A percentile compares a stretch with the other conserved stretches of the same genome.
Conservation (phyloP, 441 rosid species). For the Pelargonium fulgidum region DNA sequence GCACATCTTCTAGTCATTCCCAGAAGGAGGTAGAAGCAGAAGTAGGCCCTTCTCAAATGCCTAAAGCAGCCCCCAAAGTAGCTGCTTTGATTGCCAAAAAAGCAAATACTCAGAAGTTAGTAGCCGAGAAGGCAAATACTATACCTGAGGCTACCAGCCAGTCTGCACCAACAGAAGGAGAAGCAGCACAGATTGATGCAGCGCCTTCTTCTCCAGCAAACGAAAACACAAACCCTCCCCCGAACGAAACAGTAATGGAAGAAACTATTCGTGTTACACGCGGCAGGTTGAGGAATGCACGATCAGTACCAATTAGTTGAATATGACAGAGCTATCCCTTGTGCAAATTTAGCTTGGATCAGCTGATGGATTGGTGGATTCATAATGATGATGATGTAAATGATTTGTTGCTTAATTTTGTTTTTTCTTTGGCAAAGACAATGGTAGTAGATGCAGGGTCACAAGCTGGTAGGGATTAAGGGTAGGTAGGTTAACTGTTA, state of each 20-base stretch:
- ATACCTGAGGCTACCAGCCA: conserved; percentile 39
- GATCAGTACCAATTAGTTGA: conserved; percentile 35
- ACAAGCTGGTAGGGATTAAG: background rate
- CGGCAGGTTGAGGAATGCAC: conserved; percentile 42
- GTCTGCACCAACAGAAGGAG: conserved; percentile 26
- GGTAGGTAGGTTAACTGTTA: background rate
- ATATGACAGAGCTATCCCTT: conserved; percentile 1
- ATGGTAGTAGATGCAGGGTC: background rate
- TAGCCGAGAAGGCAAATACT: background rate
- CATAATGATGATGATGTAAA: background rate
- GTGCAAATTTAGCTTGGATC: background rate
- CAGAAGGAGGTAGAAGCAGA: conserved; percentile 41
- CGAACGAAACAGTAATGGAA: conserved; percentile 53
- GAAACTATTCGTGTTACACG: conserved; percentile 43
- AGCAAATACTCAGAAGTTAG: too few species aligned
- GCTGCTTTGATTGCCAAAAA: background rate
- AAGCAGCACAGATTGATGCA: conserved; percentile 41
- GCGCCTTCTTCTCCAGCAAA: conserved; percentile 23
- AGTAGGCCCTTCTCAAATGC: conserved; percentile 33
- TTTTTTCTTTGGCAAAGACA: background rate
- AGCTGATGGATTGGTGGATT: background rate
- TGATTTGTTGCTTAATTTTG: background rate
- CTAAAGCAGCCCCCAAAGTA: conserved; percentile 24
- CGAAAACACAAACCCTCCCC: conserved; percentile 37
- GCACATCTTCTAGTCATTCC: conserved; percentile 51